Evolutionary conservation across 2,329 filamentous ascomycete genomes (phyloP).

Genomic region (Arthrinium puccinioides): DNA sequence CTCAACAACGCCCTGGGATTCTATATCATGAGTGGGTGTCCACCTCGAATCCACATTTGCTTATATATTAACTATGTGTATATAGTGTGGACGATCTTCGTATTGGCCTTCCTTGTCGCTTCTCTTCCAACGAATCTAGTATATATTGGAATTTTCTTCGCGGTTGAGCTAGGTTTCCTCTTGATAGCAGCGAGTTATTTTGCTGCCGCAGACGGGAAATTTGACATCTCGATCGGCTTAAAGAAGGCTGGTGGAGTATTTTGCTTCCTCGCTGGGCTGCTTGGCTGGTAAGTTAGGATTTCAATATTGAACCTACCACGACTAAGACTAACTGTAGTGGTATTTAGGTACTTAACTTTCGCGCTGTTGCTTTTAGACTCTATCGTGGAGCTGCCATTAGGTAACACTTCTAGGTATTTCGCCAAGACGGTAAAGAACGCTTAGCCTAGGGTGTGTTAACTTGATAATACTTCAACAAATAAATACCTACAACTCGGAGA

Average conservation of each 20-base stretch:
- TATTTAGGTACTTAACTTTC: constrained; percentile 18
- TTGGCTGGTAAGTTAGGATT: constrained; percentile 14
- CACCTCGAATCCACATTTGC: not conserved
- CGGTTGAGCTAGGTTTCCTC: constrained; percentile 15
- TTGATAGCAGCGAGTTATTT: constrained; percentile 16
- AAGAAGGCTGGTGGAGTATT: constrained; percentile 17
- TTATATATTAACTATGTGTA: too few relatives aligned
- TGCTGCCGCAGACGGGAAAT: constrained; percentile 15
- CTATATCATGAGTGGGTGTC: constrained; percentile 14
- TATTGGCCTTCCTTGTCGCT: constrained; percentile 15
- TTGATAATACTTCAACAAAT: too few relatives aligned
- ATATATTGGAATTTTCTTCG: constrained; percentile 16
- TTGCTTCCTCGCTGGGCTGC: constrained; percentile 17
- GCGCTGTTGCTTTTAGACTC: constrained; percentile 16
- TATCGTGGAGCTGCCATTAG: constrained; percentile 14
- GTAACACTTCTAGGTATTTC: constrained; percentile 17
- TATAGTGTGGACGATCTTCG: constrained; percentile 18
- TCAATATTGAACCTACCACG: not conserved
- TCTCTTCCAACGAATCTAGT: constrained; percentile 15
- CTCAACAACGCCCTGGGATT: constrained; percentile 19
- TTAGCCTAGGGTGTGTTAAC: too few relatives aligned
- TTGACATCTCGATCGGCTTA: constrained; percentile 5
- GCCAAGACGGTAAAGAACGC: constrained; percentile 8
- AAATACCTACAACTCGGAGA: too few relatives aligned
- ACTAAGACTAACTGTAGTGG: not conserved